Evolutionary conservation across 192 early-diverging fungal genomes (phyloP), one percentile per base, ranked within the genome.

Genomic region (Gryganskiella cystojenkinii): DNA sequence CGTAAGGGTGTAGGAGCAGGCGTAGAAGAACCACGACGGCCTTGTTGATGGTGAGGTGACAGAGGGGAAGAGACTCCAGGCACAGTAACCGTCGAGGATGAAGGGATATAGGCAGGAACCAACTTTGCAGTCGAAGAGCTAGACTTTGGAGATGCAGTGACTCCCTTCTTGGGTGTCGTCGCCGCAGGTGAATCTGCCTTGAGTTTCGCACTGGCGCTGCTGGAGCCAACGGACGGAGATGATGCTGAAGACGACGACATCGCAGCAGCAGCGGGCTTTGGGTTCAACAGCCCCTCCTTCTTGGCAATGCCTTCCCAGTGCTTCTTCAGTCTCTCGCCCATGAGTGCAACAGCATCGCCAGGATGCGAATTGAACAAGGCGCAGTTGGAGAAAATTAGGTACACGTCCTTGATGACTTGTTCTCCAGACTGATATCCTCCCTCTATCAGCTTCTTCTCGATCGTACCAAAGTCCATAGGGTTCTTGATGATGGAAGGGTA

Each of bases 311-410:
- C 46, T 54, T 78, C 74, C 74, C 74, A 78, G 14, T 22, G 53
- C 61, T 81, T 69, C 69, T 93, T 90, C 15, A 92, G 62, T 34
- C 88, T 63, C 37, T 84, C 56, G 0, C 90, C 93, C 70, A 83
- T 83, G 11, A 80, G 60, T 66, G 90, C 83, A 0, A 95, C 89
- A 14, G 31, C 45, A 56, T 83, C 70, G 0, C 85, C 88, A 0
- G 82, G 80, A 4, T 84, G 81, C 10, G 66, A 56, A 69, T 95
- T 94, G 65, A 93, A 95, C 2, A 53, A 53, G 46, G 84, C 90
- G 75, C 94, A 95, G 70, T 95, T 95, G 2, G 70, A 60, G 61
- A 95, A 89, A 58, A 94, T 90, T 11, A 93, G 81, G 17, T 69
- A 76, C 1, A 89, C 84, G 47, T 88, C 87, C 5, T 27, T 47